Evolutionary conservation across 805 yeast species (phyloP).

Genomic region (Yueomyces sinensis): DNA sequence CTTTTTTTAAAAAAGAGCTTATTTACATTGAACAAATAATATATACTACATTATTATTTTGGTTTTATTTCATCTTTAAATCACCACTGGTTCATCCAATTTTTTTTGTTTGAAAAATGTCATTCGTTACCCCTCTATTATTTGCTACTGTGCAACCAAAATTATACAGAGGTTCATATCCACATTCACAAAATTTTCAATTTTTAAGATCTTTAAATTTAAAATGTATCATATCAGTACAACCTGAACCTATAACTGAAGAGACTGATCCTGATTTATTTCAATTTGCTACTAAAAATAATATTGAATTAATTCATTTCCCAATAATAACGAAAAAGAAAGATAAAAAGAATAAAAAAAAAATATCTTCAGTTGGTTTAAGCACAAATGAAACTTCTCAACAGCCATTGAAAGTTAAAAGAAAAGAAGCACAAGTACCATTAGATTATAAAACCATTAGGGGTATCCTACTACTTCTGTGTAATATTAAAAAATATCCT

Average conservation of each 20-base stretch:
- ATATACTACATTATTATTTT: no score
- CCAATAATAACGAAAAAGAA: conserved; percentile 24
- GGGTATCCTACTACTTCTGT: conserved; percentile 45
- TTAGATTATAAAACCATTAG: conserved; percentile 51
- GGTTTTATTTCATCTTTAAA: no score
- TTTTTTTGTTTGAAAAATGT: no score
- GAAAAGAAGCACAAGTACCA: conserved; percentile 76
- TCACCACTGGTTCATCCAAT: no score
- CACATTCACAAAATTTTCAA: conserved; percentile 57
- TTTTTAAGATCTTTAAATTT: conserved; percentile 55
- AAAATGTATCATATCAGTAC: conserved; percentile 61
- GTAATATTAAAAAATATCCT: conserved; percentile 51
- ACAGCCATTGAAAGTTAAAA: conserved; percentile 37
- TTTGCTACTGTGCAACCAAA: conserved; percentile 59
- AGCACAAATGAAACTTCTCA: background rate
- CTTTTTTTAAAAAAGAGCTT: no score
- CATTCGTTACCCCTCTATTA: conserved; percentile 59
- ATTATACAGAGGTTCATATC: conserved; percentile 77
- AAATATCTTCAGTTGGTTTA: no score
- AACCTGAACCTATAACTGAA: conserved; percentile 56
- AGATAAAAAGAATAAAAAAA: conserved; percentile 3
- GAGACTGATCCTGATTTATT: conserved; percentile 35
- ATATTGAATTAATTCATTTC: conserved; percentile 56
- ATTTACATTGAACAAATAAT: no score
- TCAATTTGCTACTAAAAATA: conserved; percentile 38